These are phyloP conservation scores for Ceratocystis diversiconidia DNA, from an alignment of 2,329 filamentous ascomycete species.

Conservation along the genomic window DNA sequence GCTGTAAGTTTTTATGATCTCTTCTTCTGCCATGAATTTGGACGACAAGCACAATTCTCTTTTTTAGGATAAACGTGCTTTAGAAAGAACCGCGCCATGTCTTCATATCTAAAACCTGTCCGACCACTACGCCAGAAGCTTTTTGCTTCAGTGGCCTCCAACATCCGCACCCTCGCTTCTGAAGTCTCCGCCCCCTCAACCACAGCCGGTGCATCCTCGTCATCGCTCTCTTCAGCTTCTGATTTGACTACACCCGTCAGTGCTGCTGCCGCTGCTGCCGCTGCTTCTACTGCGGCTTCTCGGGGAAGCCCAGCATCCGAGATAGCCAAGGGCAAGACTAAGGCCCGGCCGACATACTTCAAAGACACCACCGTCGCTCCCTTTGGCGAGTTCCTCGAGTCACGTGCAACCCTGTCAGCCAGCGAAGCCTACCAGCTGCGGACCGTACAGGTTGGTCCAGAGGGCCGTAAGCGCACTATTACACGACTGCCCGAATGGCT, in stretches of 20 bases:
- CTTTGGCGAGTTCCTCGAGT: constrained; percentile 43
- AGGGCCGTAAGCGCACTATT: constrained; percentile 47
- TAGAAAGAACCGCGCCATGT: constrained; percentile 21
- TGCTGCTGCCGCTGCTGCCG: constrained; percentile 19
- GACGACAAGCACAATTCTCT: not conserved
- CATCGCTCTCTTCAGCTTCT: constrained; percentile 6
- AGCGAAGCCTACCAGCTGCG: constrained; percentile 45
- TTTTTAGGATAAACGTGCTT: not conserved
- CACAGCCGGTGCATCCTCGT: constrained; percentile 18
- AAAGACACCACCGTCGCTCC: constrained; percentile 43
- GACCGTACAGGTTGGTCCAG: constrained; percentile 50
- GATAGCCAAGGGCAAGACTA: constrained; percentile 26
- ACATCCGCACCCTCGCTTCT: constrained; percentile 33
- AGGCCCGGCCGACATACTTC: constrained; percentile 39
- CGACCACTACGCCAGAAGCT: constrained; percentile 31
- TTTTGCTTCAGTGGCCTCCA: constrained; percentile 25
- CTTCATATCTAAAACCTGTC: constrained; percentile 30
- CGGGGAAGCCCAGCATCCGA: constrained; percentile 16
- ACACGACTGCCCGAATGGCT: constrained; percentile 82
- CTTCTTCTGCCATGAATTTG: not conserved
- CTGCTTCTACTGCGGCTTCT: constrained; percentile 18
- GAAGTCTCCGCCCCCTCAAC: constrained; percentile 28
- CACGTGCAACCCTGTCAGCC: constrained; percentile 31
- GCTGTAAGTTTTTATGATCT: not conserved
- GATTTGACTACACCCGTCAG: constrained; percentile 11